Percentiles rank a stretch among this genome's conserved stretches.
These are phyloP conservation scores for Candida anglica DNA, from an alignment of 805 yeast genomes.

Conservation along the genomic window DNA sequence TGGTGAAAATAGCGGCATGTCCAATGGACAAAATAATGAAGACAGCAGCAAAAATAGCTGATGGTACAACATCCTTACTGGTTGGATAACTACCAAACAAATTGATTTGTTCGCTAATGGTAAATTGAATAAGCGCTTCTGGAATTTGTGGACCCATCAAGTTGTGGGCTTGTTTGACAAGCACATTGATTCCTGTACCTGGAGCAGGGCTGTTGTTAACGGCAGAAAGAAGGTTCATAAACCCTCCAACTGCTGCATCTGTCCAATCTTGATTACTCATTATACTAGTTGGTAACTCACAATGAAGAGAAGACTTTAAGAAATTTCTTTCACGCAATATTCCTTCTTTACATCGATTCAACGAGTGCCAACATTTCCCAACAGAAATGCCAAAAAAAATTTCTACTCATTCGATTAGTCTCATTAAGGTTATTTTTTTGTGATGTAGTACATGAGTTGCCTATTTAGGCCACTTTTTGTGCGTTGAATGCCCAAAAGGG, in stretches of 20 bases:
- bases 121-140: conserved; percentile 11
- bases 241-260: conserved; percentile 9
- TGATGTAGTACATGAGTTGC: too few species aligned
- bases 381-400: too few species aligned
- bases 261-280: background rate
- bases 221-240: conserved; percentile 10
- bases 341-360: too few species aligned
- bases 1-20: conserved; percentile 11
- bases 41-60: conserved; percentile 11
- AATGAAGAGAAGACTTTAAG: background rate
- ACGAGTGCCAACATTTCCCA: too few species aligned
- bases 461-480: too few species aligned
- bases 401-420: too few species aligned
- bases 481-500: too few species aligned
- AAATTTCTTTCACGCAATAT: too few species aligned
- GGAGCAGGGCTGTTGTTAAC: conserved; percentile 41
- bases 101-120: conserved; percentile 11
- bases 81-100: conserved; percentile 18
- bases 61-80: conserved; percentile 13
- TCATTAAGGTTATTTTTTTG: too few species aligned
- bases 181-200: conserved; percentile 44
- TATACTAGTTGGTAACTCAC: background rate
- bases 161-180: conserved; percentile 17
- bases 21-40: conserved; percentile 11
- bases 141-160: conserved; percentile 34